phyloP scores from a whole-genome alignment of 768 basidiomycete genomes.

The Paxillus ammoniavirescens region DNA sequence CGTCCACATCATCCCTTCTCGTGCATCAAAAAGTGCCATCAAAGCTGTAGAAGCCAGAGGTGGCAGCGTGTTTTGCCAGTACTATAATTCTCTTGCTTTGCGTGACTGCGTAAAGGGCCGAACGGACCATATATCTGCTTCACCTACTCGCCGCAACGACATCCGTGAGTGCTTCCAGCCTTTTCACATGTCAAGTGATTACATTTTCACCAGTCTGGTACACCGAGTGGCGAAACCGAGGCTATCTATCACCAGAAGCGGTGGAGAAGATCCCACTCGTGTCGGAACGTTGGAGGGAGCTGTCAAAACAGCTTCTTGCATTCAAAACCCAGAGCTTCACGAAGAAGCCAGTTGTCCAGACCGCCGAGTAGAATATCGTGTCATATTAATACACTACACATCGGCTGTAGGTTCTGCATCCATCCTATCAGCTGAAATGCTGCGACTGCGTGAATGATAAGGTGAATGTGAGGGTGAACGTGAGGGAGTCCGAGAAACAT shows the following conservation, averaged over 20 bases:
- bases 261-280: constrained; percentile 60
- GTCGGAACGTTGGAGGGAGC: constrained; percentile 65
- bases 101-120: constrained; percentile 74
- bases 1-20: constrained; percentile 78
- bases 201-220: constrained; percentile 63
- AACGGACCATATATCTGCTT: constrained; percentile 68
- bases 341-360: constrained; percentile 20
- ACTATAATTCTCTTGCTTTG: constrained; percentile 85
- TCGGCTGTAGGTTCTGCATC: constrained; percentile 30
- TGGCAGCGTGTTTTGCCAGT: constrained; percentile 85
- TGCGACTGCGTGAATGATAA: constrained; percentile 55
- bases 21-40: constrained; percentile 86
- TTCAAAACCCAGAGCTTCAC: constrained; percentile 42
- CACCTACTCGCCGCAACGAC: constrained; percentile 82
- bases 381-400: constrained; percentile 11
- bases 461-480: constrained; percentile 42
- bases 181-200: constrained; percentile 2
- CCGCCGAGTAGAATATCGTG: constrained; percentile 19
- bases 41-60: constrained; percentile 77
- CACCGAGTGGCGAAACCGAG: constrained; percentile 67
- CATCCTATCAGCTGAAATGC: constrained; percentile 59
- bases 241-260: constrained; percentile 65
- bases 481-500: constrained; percentile 56
- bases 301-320: constrained; percentile 59
- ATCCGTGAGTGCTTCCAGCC: constrained; percentile 55